phyloP scores from a whole-genome alignment of 768 basidiomycete genomes.

The Boletus rubescentipes region DNA sequence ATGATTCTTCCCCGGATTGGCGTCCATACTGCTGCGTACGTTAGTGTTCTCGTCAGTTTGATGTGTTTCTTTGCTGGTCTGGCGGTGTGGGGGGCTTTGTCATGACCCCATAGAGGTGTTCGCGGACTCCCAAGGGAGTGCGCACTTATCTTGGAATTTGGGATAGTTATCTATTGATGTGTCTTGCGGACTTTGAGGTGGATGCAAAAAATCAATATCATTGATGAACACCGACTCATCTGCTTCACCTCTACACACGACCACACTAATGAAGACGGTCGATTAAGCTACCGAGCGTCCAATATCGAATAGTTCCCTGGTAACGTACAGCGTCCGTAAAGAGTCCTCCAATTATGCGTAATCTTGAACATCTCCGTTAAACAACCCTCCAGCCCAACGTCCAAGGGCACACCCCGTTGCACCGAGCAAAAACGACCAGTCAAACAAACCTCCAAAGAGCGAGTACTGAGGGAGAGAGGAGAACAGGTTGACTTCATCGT shows the following conservation, averaged over 20 bases:
- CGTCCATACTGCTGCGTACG: conserved; percentile 74
- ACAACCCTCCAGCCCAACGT: conserved; percentile 52
- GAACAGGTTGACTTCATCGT: conserved; percentile 52
- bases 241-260: no score
- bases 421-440: conserved; percentile 67
- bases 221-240: neutral
- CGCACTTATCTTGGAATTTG: neutral
- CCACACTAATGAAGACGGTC: no score
- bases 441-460: conserved; percentile 72
- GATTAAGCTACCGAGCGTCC: neutral
- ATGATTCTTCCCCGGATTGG: conserved; percentile 69
- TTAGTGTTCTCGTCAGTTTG: conserved; percentile 62
- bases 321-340: conserved; percentile 12
- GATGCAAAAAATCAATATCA: neutral
- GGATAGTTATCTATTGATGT: conserved; percentile 13
- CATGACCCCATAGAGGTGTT: conserved; percentile 25
- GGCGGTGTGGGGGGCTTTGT: conserved; percentile 68
- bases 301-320: neutral
- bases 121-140: neutral
- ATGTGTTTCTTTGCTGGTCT: conserved; percentile 73
- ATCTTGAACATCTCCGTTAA: conserved; percentile 19
- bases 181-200: neutral
- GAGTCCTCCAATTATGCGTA: conserved; percentile 3
- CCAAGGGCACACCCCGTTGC: conserved; percentile 46
- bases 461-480: conserved; percentile 71